phyloP scores from a whole-genome alignment of 2,329 filamentous ascomycete genomes.

The Penicillium sp. region DNA sequence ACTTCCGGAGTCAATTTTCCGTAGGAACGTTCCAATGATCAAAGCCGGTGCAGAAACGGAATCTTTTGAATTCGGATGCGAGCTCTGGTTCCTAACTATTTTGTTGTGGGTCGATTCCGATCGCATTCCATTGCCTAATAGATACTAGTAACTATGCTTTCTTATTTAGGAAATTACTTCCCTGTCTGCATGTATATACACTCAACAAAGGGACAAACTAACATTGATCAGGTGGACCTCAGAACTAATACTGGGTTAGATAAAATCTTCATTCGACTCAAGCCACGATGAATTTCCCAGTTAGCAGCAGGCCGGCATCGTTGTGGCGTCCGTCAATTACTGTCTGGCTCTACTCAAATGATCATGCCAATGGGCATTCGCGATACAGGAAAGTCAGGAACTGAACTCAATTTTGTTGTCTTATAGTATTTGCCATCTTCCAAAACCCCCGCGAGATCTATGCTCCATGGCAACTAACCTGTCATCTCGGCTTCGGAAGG shows the following conservation, averaged over 20 bases:
- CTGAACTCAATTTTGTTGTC: background rate
- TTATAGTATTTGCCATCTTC: slow-evolving; percentile 9
- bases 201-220: background rate
- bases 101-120: background rate
- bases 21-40: background rate
- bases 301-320: background rate
- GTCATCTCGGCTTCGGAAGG: slow-evolving; percentile 5
- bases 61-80: background rate
- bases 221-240: too few relatives aligned
- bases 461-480: slow-evolving; percentile 6
- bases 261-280: background rate
- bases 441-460: slow-evolving; percentile 5
- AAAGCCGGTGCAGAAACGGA: background rate
- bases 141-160: background rate
- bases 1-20: too few relatives aligned
- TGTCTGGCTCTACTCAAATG: slow-evolving; percentile 6
- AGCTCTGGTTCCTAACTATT: background rate
- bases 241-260: background rate
- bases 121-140: background rate
- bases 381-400: background rate
- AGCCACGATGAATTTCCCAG: background rate
- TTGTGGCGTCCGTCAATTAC: background rate
- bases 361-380: slow-evolving; percentile 6
- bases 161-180: background rate
- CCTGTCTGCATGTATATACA: background rate